These are phyloP conservation scores for Teunomyces barrocoloradensis DNA, from an alignment of 805 yeast species.

Conservation along the genomic window DNA sequence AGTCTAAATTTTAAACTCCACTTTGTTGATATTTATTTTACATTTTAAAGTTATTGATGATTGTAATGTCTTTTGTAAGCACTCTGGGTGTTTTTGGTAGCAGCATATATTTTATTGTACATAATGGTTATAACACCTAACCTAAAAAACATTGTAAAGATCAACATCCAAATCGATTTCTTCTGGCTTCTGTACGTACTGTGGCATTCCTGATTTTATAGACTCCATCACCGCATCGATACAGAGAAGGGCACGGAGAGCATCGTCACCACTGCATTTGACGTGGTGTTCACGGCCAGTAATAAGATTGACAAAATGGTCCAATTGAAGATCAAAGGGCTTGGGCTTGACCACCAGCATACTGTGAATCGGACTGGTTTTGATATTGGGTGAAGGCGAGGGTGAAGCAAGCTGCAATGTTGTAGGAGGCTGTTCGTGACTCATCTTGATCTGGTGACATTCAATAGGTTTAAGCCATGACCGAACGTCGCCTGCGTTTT, in stretches of 20 bases:
- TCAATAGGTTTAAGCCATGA: slow-evolving; percentile 30
- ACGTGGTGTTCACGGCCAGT: slow-evolving; percentile 25
- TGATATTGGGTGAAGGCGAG: slow-evolving; percentile 27
- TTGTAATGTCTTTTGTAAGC: neutral
- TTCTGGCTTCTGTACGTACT: slow-evolving; percentile 23
- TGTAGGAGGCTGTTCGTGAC: slow-evolving; percentile 10
- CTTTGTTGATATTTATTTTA: neutral
- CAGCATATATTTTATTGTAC: neutral
- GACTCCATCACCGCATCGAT: slow-evolving; percentile 35
- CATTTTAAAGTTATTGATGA: neutral
- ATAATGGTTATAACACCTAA: neutral
- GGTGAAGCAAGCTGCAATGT: slow-evolving; percentile 23
- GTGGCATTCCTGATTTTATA: slow-evolving; percentile 34
- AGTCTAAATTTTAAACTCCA: neutral
- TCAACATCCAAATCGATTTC: slow-evolving; percentile 15
- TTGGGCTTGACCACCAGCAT: slow-evolving; percentile 9
- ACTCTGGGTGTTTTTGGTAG: neutral
- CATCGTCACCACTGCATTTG: slow-evolving; percentile 36
- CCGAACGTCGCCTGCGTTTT: slow-evolving; percentile 13
- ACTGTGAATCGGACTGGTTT: slow-evolving; percentile 19
- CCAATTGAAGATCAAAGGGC: slow-evolving; percentile 39
- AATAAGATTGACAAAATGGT: slow-evolving; percentile 36
- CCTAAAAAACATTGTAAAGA: slow-evolving; percentile 4
- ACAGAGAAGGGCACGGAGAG: slow-evolving; percentile 35
- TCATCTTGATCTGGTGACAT: slow-evolving; percentile 18